Evolutionary conservation across 345 rosid species (phyloP).

Genomic region (Gossypium stocksii): DNA sequence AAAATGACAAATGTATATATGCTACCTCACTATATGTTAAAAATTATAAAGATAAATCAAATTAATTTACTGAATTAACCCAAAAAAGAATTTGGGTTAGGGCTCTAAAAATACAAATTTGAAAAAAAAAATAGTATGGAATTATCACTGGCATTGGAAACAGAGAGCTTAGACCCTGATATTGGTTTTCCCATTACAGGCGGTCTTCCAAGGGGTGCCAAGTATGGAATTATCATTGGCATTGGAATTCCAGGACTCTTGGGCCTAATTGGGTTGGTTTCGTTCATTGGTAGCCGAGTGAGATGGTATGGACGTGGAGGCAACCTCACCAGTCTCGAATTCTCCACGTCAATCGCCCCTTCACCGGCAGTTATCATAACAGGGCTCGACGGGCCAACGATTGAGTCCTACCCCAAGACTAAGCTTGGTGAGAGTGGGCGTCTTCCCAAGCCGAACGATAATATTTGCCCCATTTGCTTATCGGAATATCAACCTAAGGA

Average conservation of each 20-base stretch:
- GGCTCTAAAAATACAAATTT: too few relatives aligned
- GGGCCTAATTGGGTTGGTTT: constrained; percentile 33
- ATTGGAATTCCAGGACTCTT: constrained; percentile 49
- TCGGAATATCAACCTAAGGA: constrained; percentile 50
- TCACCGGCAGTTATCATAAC: not conserved
- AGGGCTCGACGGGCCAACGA: constrained; percentile 41
- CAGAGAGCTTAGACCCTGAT: not conserved
- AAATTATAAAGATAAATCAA: too few relatives aligned
- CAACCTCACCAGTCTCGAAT: not conserved
- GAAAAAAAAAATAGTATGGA: too few relatives aligned
- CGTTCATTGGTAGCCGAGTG: constrained; percentile 24
- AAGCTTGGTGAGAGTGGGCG: constrained; percentile 42
- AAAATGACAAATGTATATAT: too few relatives aligned
- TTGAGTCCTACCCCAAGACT: constrained; percentile 54
- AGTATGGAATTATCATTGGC: constrained; percentile 46
- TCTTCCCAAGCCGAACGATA: constrained; percentile 44
- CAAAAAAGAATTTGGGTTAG: too few relatives aligned
- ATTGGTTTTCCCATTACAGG: not conserved
- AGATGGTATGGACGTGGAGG: not conserved
- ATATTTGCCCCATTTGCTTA: constrained; percentile 52
- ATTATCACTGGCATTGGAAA: not conserved
- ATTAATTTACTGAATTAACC: too few relatives aligned
- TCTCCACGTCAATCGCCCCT: not conserved
- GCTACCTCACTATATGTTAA: too few relatives aligned
- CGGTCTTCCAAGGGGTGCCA: constrained; percentile 43